phyloP scores from a whole-genome alignment of 176 grass and related monocot species.

The Phyllostachys edulis region DNA sequence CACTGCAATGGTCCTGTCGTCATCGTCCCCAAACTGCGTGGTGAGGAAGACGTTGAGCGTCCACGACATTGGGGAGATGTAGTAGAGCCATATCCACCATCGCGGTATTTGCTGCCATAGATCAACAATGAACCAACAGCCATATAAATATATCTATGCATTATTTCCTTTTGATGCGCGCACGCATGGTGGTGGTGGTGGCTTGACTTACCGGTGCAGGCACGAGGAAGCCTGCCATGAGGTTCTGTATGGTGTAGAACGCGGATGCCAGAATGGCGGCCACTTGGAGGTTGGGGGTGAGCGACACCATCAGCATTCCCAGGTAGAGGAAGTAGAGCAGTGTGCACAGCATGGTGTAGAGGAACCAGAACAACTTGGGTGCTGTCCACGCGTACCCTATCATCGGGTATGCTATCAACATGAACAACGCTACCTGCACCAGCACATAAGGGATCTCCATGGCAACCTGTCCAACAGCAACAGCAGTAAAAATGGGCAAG shows the following conservation, averaged over 20 bases:
- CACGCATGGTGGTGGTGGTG: neutral
- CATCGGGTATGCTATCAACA: conserved; percentile 66
- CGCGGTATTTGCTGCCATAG: conserved; percentile 72
- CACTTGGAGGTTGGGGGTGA: conserved; percentile 60
- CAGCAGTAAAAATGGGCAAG: neutral
- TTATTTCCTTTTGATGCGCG: too few species aligned
- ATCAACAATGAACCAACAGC: neutral
- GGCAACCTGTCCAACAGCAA: conserved; percentile 31
- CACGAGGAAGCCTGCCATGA: conserved; percentile 64
- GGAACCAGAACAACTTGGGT: conserved; percentile 63
- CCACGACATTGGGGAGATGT: conserved; percentile 54
- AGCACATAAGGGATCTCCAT: conserved; percentile 75
- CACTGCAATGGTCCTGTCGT: conserved; percentile 8
- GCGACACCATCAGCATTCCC: conserved; percentile 69
- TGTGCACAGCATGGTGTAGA: conserved; percentile 64
- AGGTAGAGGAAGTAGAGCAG: conserved; percentile 65
- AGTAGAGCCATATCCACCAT: conserved; percentile 93
- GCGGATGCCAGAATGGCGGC: conserved; percentile 58
- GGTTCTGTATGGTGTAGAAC: conserved; percentile 58
- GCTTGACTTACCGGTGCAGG: conserved; percentile 59
- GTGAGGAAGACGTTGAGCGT: conserved; percentile 65
- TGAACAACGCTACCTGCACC: conserved; percentile 43
- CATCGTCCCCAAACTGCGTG: conserved; percentile 60
- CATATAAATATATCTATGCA: neutral
- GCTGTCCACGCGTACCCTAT: conserved; percentile 64